Base-by-base conservation (phyloP, 371 early-diverging fungal genomes). In the Rhizopus arrhizus region DNA sequence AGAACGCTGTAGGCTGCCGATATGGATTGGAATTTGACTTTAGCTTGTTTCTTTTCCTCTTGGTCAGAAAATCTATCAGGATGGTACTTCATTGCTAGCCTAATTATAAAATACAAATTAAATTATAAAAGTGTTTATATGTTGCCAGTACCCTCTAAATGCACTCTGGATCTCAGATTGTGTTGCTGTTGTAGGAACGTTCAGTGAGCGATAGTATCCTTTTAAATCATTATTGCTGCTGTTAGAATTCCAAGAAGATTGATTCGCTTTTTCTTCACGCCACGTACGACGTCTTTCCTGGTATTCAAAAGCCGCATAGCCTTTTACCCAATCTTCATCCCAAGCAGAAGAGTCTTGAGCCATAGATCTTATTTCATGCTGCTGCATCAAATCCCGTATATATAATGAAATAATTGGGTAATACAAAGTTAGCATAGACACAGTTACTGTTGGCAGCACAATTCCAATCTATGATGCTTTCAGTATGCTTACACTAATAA, bases 101-200 rank as follows among this genome's bases (percentile, higher is more conserved):
- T 85, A 62, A 16, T 42, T 34, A 13, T 16, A 46, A 33, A 50
- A 49, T 45, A 58, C 8, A 4, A n/a, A 22, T 42, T 35, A 34
- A 28, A 32, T 29, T 15, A 56, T 33, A 36, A 15, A 13, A 33
- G 12, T 15, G 6, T 33, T 35, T 41, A 16, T 53, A 42, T 46
- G n/a, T 15, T 34, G 2, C 41, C 31, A 34, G 36, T 70, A 78
- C 63, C 84, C 84, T 62, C 86, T 66, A 62, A 86, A 86, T 13
- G 85, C 85, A 16, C 80, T 76, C 56, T 86, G 86, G 4, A 86
- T 83, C 43, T 86, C 86, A 16, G 82, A 72, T 5, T 73, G 78
- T 5, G 72, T 76, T 2, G 85, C 83, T 28, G 58, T 62, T 5
- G 72, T 58, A 2, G 62, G 42, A 2, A 86, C 69, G 15, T 84